phyloP scores from a whole-genome alignment of 1,284 basidiomycete species.

The Neolentinus lepideus region DNA sequence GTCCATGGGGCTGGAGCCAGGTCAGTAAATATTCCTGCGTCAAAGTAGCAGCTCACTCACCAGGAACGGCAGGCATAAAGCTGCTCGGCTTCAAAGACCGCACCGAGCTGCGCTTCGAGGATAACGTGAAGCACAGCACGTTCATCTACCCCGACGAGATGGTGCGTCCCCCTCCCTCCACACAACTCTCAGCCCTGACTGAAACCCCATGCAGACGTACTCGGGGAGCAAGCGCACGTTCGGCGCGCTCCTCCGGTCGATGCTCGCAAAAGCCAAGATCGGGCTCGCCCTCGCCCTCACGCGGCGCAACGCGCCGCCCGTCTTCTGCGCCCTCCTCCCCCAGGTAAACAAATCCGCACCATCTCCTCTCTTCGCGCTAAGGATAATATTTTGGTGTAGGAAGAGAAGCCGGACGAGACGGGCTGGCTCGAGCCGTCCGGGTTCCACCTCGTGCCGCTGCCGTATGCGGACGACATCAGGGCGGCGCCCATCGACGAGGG shows the following conservation, averaged over 20 bases:
- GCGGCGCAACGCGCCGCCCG: slow-evolving; percentile 68
- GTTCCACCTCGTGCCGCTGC: slow-evolving; percentile 87
- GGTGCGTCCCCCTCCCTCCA: slow-evolving; percentile 41
- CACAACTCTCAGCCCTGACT: no score
- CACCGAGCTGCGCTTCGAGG: slow-evolving; percentile 69
- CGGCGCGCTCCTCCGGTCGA: slow-evolving; percentile 78
- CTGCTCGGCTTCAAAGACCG: slow-evolving; percentile 88
- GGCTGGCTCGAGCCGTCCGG: slow-evolving; percentile 85
- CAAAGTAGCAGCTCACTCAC: neutral
- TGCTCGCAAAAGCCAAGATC: slow-evolving; percentile 78
- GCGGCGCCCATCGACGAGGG: slow-evolving; percentile 56
- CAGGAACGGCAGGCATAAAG: slow-evolving; percentile 52
- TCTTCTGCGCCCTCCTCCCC: slow-evolving; percentile 83
- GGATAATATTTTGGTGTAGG: no score
- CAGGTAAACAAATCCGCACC: slow-evolving; percentile 48
- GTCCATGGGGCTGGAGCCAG: slow-evolving; percentile 69
- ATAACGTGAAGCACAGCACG: slow-evolving; percentile 86
- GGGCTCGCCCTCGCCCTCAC: slow-evolving; percentile 72
- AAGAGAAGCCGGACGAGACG: slow-evolving; percentile 64
- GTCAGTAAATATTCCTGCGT: slow-evolving; percentile 34
- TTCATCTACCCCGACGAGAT: slow-evolving; percentile 94
- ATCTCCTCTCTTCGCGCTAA: slow-evolving; percentile 1
- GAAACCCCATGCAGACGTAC: slow-evolving; percentile 73
- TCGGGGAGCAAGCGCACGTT: slow-evolving; percentile 91
- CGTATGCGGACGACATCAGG: slow-evolving; percentile 93